Evolutionary conservation across 805 yeast genomes (phyloP).

Genomic region (Sugiyamaella qingdaonensis): DNA sequence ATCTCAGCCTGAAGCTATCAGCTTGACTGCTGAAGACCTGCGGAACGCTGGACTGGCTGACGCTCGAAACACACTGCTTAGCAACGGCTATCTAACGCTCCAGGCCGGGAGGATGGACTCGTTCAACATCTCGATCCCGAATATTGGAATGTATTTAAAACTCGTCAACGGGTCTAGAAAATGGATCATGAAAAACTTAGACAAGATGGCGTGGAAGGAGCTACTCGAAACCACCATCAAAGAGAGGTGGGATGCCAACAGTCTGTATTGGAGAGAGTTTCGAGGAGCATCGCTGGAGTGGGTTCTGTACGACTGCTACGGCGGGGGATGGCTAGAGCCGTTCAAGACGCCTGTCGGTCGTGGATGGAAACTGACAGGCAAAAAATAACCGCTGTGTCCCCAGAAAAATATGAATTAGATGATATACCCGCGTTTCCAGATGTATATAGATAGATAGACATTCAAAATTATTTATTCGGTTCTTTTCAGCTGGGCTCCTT

Average conservation of each 20-base stretch:
- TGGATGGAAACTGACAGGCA: conserved; percentile 56
- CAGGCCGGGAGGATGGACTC: conserved; percentile 31
- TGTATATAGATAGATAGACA: too few relatives aligned
- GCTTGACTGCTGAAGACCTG: conserved; percentile 27
- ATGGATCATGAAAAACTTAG: conserved; percentile 34
- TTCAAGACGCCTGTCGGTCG: conserved; percentile 57
- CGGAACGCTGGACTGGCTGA: conserved; percentile 17
- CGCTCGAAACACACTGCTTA: conserved; percentile 22
- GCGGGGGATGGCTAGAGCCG: conserved; percentile 53
- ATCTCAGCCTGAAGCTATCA: conserved; percentile 26
- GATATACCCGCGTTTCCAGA: too few relatives aligned
- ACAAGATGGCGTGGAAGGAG: conserved; percentile 35
- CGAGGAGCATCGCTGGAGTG: conserved; percentile 49
- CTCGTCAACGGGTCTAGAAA: conserved; percentile 30
- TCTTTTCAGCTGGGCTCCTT: too few relatives aligned
- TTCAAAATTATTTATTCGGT: too few relatives aligned
- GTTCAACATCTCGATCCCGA: conserved; percentile 34
- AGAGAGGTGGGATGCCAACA: conserved; percentile 30
- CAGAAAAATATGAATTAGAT: too few relatives aligned
- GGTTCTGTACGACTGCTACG: conserved; percentile 52
- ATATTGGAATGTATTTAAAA: conserved; percentile 35
- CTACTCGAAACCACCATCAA: conserved; percentile 31
- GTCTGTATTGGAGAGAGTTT: conserved; percentile 41
- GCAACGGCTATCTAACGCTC: conserved; percentile 34
- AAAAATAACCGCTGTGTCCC: too few relatives aligned